These are phyloP conservation scores for Nigrospora osmanthi DNA, from an alignment of 2,329 filamentous ascomycete species.

Conservation along the genomic window DNA sequence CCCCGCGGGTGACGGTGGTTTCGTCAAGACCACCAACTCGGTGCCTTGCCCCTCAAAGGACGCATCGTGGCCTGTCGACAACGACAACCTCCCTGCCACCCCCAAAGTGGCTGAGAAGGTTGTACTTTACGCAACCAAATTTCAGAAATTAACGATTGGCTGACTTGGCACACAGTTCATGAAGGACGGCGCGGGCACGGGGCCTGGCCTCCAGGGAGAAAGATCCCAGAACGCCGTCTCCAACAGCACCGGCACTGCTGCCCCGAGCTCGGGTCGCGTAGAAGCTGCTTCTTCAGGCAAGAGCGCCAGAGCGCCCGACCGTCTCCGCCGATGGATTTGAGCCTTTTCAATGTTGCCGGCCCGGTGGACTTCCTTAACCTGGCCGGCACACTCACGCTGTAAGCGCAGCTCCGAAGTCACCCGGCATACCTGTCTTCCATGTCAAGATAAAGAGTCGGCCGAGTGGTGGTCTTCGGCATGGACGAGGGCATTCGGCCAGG, in stretches of 20 bases:
- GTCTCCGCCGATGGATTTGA: conserved; percentile 26
- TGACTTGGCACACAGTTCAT: conserved; percentile 32
- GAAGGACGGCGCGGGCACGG: conserved; percentile 42
- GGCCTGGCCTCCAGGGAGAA: conserved; percentile 42
- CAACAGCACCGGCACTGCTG: conserved; percentile 33
- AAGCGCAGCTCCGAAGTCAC: conserved; percentile 5
- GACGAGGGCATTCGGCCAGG: too few relatives aligned
- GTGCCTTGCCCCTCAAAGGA: conserved; percentile 42
- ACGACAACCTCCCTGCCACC: conserved; percentile 38
- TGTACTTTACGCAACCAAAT: background rate
- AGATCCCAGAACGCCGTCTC: conserved; percentile 46
- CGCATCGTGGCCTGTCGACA: conserved; percentile 41
- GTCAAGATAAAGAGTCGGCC: too few relatives aligned
- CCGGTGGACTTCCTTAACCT: conserved; percentile 27
- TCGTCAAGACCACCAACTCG: conserved; percentile 36
- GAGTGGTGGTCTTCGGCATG: too few relatives aligned
- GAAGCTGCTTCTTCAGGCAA: conserved; percentile 27
- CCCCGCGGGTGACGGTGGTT: conserved; percentile 43
- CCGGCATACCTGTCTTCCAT: too few relatives aligned
- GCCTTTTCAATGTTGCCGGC: conserved; percentile 24
- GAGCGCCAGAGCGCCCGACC: conserved; percentile 21
- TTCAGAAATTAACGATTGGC: background rate
- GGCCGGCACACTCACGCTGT: conserved; percentile 30
- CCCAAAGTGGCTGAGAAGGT: conserved; percentile 36
- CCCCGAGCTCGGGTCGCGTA: conserved; percentile 28